Evolutionary conservation across 2,329 filamentous ascomycete species (phyloP).

Genomic region (Colletotrichum spinosum): DNA sequence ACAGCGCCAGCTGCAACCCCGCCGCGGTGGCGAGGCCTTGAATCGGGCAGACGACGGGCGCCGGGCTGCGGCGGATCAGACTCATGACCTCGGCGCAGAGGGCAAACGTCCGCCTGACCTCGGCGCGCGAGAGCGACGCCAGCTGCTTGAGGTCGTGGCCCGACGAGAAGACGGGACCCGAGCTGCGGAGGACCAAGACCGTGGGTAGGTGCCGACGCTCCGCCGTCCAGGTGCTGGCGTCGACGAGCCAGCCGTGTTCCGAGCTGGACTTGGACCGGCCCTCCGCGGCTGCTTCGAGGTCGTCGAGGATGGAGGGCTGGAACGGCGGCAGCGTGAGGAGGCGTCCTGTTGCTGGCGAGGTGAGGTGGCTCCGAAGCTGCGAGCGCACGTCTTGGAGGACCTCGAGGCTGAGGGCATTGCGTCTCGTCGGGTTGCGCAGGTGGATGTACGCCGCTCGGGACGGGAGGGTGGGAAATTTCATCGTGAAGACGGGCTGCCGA

Average conservation of each 20-base stretch:
- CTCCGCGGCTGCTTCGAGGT: constrained; percentile 32
- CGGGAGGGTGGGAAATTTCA: constrained; percentile 42
- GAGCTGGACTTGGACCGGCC: background rate
- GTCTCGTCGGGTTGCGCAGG: constrained; percentile 40
- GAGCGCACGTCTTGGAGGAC: constrained; percentile 41
- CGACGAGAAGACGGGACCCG: constrained; percentile 45
- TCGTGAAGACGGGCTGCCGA: background rate
- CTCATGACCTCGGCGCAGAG: constrained; percentile 48
- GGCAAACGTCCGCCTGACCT: constrained; percentile 41
- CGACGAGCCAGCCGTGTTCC: constrained; percentile 44
- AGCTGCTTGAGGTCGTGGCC: constrained; percentile 48
- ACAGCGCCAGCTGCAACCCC: constrained; percentile 48
- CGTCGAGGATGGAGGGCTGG: constrained; percentile 37
- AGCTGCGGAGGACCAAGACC: constrained; percentile 47
- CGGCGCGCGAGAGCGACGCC: constrained; percentile 8
- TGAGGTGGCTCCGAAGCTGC: constrained; percentile 42
- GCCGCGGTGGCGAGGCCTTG: constrained; percentile 47
- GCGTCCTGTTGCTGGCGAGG: constrained; percentile 38
- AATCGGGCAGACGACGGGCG: constrained; percentile 45
- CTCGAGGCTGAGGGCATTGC: constrained; percentile 43
- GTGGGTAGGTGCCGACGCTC: constrained; percentile 42
- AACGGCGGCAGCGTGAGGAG: constrained; percentile 45
- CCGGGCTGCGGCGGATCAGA: constrained; percentile 47
- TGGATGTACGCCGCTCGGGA: constrained; percentile 42
- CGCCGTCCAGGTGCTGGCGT: constrained; percentile 40